Evolutionary conservation across 2,329 filamentous ascomycete species (phyloP).

Genomic region (Cryphonectria naterciae): DNA sequence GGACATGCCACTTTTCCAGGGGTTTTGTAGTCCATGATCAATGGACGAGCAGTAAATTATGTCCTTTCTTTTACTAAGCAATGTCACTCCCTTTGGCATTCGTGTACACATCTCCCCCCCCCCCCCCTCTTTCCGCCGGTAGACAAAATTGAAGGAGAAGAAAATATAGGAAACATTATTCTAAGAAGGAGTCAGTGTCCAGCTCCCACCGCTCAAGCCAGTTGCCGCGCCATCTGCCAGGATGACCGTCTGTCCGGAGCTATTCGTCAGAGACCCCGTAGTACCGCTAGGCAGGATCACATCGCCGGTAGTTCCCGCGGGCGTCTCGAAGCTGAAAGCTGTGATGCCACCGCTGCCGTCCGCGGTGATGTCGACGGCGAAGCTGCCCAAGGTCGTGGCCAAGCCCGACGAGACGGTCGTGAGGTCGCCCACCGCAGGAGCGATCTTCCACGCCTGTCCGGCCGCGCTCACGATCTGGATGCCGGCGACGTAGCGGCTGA

Average conservation of each 20-base stretch:
- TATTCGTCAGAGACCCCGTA: conserved; percentile 18
- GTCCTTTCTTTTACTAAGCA: neutral
- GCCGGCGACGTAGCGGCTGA: conserved; percentile 48
- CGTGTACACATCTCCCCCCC: neutral
- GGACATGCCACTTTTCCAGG: neutral
- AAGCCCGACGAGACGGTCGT: conserved; percentile 28
- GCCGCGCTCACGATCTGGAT: conserved; percentile 43
- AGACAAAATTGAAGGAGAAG: neutral
- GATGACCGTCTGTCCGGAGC: conserved; percentile 12
- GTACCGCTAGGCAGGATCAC: conserved; percentile 26
- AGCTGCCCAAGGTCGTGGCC: conserved; percentile 23
- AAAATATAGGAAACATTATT: neutral
- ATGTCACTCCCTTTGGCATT: neutral
- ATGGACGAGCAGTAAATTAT: neutral
- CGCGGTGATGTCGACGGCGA: conserved; percentile 22
- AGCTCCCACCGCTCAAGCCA: conserved; percentile 24
- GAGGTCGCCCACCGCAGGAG: conserved; percentile 46
- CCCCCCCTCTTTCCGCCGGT: too few relatives aligned
- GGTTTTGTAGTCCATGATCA: neutral
- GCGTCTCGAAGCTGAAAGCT: conserved; percentile 24
- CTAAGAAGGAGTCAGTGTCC: conserved; percentile 20
- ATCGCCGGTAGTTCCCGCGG: conserved; percentile 24
- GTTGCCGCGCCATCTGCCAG: conserved; percentile 19
- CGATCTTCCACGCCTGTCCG: conserved; percentile 43
- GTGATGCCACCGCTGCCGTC: conserved; percentile 25